Evolutionary conservation across 1,284 basidiomycete species (phyloP), one percentile per base, ranked within the genome.

Genomic region (Neonothopanus nambi): DNA sequence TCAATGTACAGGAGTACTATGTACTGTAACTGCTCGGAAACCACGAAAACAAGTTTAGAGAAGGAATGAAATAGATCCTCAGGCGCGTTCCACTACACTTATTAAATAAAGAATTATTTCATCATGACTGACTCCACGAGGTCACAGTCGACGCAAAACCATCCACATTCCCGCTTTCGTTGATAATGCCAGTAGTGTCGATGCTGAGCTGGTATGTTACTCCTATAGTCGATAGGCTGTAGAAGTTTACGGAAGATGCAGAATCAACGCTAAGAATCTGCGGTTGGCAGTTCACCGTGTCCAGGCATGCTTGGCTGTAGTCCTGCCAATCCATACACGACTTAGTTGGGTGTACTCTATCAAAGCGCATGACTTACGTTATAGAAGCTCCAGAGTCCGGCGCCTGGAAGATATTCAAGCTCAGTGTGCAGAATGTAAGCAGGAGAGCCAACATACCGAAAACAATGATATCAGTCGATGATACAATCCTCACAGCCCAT

Each of bases 311-410:
- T 57, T 81, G 76, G 13, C 20, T 57, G 65, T 84, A 86, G 65
- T 79, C 76, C 80, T 85, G 24, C 26, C 8, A 6, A 38, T n/a
- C 36, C 12, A 13, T 23, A 8, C 38, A 46, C 51, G 20, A n/a
- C n/a, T 52, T 39, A 21, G 15, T 50, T 23, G n/a, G 42, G 13
- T 36, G 45, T 40, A n/a, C 36, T 8, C 1, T 42, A 33, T 20
- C 30, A 33, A 28, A 30, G n/a, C 24, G 40, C 30, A 5, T 2
- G 12, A 59, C 68, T 59, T 51, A 79, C 80, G 52, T 70, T 61
- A 75, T 77, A 87, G 73, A 89, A 89, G 65, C 77, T 82, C 69
- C 88, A 89, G 35, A 82, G 70, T 0, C 87, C 85, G 37, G 82
- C 84, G 59, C 85, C 80, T 82, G 13, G 38, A 24, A 9, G 23